Conservation (phyloP, 2,329 filamentous ascomycete species). For the Leptographium procerum region DNA sequence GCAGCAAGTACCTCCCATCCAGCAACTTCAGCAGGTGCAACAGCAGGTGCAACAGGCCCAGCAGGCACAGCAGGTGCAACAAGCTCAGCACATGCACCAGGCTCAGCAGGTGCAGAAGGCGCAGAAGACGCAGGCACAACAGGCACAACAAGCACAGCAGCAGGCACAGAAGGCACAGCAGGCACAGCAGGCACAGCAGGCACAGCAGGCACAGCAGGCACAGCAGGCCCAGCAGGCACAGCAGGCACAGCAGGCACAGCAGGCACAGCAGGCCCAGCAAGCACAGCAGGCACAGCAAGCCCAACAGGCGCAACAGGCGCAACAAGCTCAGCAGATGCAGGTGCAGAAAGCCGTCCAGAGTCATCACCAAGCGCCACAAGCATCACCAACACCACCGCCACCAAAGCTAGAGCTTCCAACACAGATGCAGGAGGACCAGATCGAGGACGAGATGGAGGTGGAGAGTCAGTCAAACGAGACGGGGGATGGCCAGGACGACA, state of each 20-base stretch:
- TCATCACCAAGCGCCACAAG: slow-evolving; percentile 16
- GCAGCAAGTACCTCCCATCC: slow-evolving; percentile 12
- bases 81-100: slow-evolving; percentile 11
- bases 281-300: background rate
- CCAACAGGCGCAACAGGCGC: background rate
- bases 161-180: slow-evolving; percentile 10
- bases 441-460: slow-evolving; percentile 40
- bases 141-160: slow-evolving; percentile 10
- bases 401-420: slow-evolving; percentile 16
- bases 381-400: slow-evolving; percentile 8
- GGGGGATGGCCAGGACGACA: slow-evolving; percentile 26
- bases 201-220: slow-evolving; percentile 20
- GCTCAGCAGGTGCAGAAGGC: slow-evolving; percentile 11
- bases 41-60: background rate
- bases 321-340: slow-evolving; percentile 7
- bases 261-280: slow-evolving; percentile 6
- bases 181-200: slow-evolving; percentile 6
- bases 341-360: slow-evolving; percentile 12
- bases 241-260: slow-evolving; percentile 15
- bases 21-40: slow-evolving; percentile 10
- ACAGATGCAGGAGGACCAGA: slow-evolving; percentile 24
- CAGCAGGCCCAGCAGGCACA: slow-evolving; percentile 11
- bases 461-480: slow-evolving; percentile 21
- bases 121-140: slow-evolving; percentile 19
- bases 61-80: slow-evolving; percentile 6